Evolutionary conservation across 1,284 basidiomycete species (phyloP).

Genomic region (Austroboletus novae-zelandiae): DNA sequence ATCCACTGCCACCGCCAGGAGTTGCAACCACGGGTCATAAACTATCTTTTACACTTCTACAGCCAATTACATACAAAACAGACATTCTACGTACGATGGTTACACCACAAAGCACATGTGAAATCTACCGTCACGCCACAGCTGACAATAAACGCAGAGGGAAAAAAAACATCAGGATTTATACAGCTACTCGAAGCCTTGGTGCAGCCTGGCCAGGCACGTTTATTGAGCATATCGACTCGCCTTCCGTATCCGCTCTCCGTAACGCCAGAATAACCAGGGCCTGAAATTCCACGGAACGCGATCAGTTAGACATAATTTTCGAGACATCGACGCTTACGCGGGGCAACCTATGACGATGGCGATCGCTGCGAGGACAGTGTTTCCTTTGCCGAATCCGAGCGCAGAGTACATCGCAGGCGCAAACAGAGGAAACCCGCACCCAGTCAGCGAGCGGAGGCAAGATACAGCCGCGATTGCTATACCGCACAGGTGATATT

Average conservation of each 20-base stretch:
- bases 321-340: conserved; percentile 37
- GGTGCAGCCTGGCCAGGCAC: too few species aligned
- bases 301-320: background rate
- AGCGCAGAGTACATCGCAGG: conserved; percentile 61
- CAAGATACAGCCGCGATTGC: conserved; percentile 59
- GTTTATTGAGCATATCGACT: conserved; percentile 14
- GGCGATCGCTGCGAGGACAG: conserved; percentile 54
- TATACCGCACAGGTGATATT: too few species aligned
- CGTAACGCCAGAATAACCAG: conserved; percentile 26
- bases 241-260: conserved; percentile 24
- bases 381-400: conserved; percentile 64
- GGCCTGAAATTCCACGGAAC: conserved; percentile 3
- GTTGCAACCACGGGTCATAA: too few species aligned
- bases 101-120: too few species aligned
- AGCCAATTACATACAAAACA: too few species aligned
- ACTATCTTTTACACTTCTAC: too few species aligned
- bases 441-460: conserved; percentile 59
- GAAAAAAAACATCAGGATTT: too few species aligned
- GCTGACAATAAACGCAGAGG: too few species aligned
- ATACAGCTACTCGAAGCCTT: background rate
- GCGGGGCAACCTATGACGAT: conserved; percentile 63
- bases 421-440: conserved; percentile 68
- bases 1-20: too few species aligned
- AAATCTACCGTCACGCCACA: too few species aligned
- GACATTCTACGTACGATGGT: too few species aligned